A percentile compares a stretch with the other conserved stretches of the same genome.
phyloP scores from a whole-genome alignment of 2,329 filamentous ascomycete species.

The Claviceps digitariae region DNA sequence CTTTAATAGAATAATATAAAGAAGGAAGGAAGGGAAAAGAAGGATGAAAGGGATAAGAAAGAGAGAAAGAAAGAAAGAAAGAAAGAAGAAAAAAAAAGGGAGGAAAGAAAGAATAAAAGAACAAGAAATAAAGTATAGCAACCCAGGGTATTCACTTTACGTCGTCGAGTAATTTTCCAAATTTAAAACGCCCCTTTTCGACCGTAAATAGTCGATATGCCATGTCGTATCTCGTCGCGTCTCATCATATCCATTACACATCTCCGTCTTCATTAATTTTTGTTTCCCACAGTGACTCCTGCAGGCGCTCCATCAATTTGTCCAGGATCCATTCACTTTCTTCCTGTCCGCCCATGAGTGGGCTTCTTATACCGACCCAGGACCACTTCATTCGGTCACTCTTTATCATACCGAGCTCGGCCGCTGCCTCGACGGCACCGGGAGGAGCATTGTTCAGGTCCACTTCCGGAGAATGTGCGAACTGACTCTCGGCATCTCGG shows the following conservation, averaged over 20 bases:
- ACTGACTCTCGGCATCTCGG: background rate
- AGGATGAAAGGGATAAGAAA: background rate
- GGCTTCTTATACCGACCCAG: slow-evolving; percentile 57
- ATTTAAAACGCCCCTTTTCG: background rate
- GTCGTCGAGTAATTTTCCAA: background rate
- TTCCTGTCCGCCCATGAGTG: slow-evolving; percentile 53
- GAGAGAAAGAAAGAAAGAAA: background rate
- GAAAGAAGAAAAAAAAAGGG: background rate
- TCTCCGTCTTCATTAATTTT: slow-evolving; percentile 4
- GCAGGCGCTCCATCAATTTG: slow-evolving; percentile 42
- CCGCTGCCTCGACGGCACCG: slow-evolving; percentile 2
- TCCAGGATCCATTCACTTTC: slow-evolving; percentile 66
- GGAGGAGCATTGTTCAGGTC: background rate
- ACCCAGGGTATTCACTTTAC: background rate
- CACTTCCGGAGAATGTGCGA: background rate
- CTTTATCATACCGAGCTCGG: slow-evolving; percentile 13
- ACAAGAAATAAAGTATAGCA: background rate
- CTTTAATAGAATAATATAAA: background rate
- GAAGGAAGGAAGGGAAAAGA: background rate
- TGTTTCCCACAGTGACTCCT: slow-evolving; percentile 15
- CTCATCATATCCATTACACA: background rate
- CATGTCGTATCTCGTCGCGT: background rate
- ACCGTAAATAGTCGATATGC: background rate
- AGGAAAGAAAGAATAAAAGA: background rate
- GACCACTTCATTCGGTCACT: slow-evolving; percentile 40